Percentiles rank a stretch among this genome's conserved stretches.
Conservation (phyloP, 441 rosid species). For the Euphorbia schlechtendalii region DNA sequence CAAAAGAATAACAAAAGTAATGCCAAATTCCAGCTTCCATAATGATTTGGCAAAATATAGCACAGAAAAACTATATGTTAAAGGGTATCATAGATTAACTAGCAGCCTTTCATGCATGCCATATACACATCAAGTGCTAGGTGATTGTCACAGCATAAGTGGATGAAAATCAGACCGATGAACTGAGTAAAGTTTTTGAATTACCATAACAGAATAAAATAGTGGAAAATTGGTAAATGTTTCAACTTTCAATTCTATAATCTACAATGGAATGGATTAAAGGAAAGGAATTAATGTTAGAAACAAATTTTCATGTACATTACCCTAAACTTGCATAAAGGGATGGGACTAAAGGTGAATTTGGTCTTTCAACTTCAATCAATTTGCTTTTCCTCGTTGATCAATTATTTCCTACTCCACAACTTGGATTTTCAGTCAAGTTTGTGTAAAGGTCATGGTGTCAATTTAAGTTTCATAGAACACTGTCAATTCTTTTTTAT, state of each 20-base stretch:
- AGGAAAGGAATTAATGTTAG: background rate
- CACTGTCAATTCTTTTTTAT: too few species aligned
- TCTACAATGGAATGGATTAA: background rate
- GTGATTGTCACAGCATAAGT: background rate
- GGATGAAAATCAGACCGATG: background rate
- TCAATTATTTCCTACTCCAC: too few species aligned
- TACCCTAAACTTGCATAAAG: background rate
- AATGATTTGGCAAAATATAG: constrained; percentile 48
- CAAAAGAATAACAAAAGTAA: constrained; percentile 9
- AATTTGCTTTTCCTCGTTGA: background rate
- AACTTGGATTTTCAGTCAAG: background rate
- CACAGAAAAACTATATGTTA: constrained; percentile 36
- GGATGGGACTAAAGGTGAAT: background rate
- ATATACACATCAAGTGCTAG: background rate
- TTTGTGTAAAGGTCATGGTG: background rate
- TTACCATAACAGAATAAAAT: background rate
- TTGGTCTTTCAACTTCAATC: background rate
- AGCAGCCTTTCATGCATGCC: constrained; percentile 27
- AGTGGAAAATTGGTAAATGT: background rate
- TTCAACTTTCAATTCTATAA: background rate
- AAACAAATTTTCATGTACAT: background rate
- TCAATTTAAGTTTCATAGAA: background rate
- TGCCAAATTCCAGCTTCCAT: constrained; percentile 27
- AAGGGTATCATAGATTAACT: constrained; percentile 45
- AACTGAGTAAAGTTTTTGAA: too few species aligned